These are phyloP conservation scores for Fraxinus floribunda DNA, from an alignment of 305 asterid species.

Conservation along the genomic window DNA sequence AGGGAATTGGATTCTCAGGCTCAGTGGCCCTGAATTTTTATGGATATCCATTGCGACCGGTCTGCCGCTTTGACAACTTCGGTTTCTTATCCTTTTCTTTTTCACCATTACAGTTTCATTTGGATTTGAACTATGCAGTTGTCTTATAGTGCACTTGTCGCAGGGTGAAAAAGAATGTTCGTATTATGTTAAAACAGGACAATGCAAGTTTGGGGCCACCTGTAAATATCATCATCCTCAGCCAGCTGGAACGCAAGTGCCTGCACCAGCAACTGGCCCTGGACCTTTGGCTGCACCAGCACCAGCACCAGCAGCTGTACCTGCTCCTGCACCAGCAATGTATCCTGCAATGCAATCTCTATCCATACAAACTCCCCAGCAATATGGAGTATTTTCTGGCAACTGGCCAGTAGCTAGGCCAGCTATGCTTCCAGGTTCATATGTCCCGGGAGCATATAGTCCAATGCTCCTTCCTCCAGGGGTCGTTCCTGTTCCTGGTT, in stretches of 20 bases:
- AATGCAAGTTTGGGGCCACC: slow-evolving; percentile 85
- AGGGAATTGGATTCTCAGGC: slow-evolving; percentile 61
- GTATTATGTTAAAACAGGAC: slow-evolving; percentile 77
- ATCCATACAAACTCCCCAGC: slow-evolving; percentile 74
- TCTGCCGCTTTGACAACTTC: slow-evolving; percentile 35
- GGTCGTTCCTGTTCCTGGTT: slow-evolving; percentile 71
- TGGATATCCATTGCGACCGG: slow-evolving; percentile 86
- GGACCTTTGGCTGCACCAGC: slow-evolving; percentile 49
- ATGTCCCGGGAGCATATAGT: slow-evolving; percentile 76
- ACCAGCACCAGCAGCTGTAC: slow-evolving; percentile 36
- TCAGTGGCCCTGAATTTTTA: slow-evolving; percentile 52
- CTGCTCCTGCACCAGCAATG: slow-evolving; percentile 44
- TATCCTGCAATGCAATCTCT: slow-evolving; percentile 58
- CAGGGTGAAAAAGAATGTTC: slow-evolving; percentile 96
- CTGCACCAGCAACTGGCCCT: slow-evolving; percentile 44
- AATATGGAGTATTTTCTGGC: slow-evolving; percentile 71
- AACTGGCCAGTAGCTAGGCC: slow-evolving; percentile 89
- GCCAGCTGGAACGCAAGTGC: slow-evolving; percentile 55
- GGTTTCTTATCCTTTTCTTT: slow-evolving; percentile 19
- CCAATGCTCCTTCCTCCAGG: slow-evolving; percentile 81
- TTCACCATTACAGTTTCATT: slow-evolving; percentile 1
- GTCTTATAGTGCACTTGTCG: slow-evolving; percentile 27
- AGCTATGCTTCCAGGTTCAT: slow-evolving; percentile 73
- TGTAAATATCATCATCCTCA: slow-evolving; percentile 95
- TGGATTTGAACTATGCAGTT: slow-evolving; percentile 18